Evolutionary conservation across 164 flowering plant genomes (phyloP), one percentile per base, ranked within the genome.

Genomic region (Aristolochia contorta): DNA sequence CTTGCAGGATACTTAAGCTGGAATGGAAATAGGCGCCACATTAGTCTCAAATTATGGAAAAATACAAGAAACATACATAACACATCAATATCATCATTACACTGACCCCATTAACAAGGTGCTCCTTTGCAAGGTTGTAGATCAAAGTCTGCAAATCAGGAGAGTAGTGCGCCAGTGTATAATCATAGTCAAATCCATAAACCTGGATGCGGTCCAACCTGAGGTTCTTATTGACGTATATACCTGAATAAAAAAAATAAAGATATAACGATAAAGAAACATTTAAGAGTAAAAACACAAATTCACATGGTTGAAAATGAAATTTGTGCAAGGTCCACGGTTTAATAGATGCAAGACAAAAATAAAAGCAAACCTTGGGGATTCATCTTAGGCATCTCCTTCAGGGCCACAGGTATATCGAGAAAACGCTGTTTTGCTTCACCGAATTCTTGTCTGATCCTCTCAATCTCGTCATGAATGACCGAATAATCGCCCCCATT

Each of bases 141-240:
- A 90, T 87, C 77, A 93, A 81, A 68, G 68, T 75, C 75, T 93
- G 97, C 63, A 87, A 70, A 69, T 82, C 66, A 19, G 79, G 27
- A 12, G 98, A 83, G 81, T 93, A 93, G 79, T 87, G 97, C 14
- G 96, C 98, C 81, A 92, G 67, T 1, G 98, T 92, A 67, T 85
- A 92, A 71, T 92, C 96, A 64, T 92, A 89, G 71, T 92, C 96
- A 47, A 89, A 92, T 16, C 96, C 96, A 73, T 83, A 93, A 3
- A 93, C 96, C 69, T 93, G 87, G 61, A 93, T 74, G 19, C 64
- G 75, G 69, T 90, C 91, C 84, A 89, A 67, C 58, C 90, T 82
- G 67, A 92, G 57, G 65, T 83, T 89, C 81, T 83, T 89, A 74
- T 89, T 92, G 24, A 89, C 90, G 67, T 85, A 89, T 58, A 92